A percentile compares a stretch with the other conserved stretches of the same genome.
These are phyloP conservation scores for Aquilaria sinensis DNA, from an alignment of 345 rosid genomes.

Conservation along the genomic window DNA sequence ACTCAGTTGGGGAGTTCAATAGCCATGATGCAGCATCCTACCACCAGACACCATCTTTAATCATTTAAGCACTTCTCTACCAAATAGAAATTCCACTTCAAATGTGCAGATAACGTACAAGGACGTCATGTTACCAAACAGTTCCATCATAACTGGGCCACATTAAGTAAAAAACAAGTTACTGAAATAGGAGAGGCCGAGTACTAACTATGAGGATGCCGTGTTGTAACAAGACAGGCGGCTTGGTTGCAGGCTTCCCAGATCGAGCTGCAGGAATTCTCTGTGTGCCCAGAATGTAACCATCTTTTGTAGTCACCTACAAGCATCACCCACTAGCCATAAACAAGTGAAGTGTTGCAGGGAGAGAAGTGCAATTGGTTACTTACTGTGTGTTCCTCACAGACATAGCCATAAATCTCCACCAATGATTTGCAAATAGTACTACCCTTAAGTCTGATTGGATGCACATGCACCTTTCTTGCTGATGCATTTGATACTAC, in stretches of 20 bases:
- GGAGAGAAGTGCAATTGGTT: background rate
- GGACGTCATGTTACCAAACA: background rate
- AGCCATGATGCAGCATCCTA: conserved; percentile 43
- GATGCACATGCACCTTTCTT: background rate
- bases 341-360: background rate
- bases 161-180: background rate
- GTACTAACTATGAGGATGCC: conserved; percentile 31
- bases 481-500: background rate
- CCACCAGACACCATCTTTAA: background rate
- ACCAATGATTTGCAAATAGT: conserved; percentile 1
- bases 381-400: conserved; percentile 15
- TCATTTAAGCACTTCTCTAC: too few species aligned
- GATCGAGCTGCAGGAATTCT: conserved; percentile 32
- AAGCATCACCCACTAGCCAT: conserved; percentile 5
- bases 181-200: background rate
- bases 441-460: background rate
- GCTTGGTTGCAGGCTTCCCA: conserved; percentile 13
- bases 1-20: conserved; percentile 27
- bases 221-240: conserved; percentile 41
- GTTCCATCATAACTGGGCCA: background rate
- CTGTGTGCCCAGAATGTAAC: conserved; percentile 46
- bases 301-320: conserved; percentile 45
- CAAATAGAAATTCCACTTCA: background rate
- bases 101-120: too few species aligned
- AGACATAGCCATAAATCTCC: background rate